phyloP scores from a whole-genome alignment of 139 green algal genomes.

The Astrephomene gubernaculifera region DNA sequence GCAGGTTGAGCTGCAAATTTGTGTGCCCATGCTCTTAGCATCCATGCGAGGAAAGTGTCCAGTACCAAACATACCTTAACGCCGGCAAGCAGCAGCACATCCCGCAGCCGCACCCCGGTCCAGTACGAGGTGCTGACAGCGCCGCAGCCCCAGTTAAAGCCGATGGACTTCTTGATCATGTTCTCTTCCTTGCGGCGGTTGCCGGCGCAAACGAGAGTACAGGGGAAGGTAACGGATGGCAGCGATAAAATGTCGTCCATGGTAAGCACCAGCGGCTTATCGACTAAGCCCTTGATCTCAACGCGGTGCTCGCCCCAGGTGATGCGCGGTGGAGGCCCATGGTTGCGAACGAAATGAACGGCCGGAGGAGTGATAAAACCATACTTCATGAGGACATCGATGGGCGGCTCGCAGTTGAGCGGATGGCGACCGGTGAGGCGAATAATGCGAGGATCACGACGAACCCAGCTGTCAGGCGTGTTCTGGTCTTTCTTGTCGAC shows the following conservation, averaged over 20 bases:
- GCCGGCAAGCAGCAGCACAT: constrained; percentile 82
- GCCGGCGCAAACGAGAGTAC: constrained; percentile 91
- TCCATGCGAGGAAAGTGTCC: neutral
- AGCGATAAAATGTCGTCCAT: constrained; percentile 93
- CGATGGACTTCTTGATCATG: constrained; percentile 98
- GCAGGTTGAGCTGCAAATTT: too few species aligned
- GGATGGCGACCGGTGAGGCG: constrained; percentile 94
- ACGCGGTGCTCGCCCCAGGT: constrained; percentile 77
- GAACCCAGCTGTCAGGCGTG: constrained; percentile 75
- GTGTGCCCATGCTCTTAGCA: too few species aligned
- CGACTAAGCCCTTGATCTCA: constrained; percentile 84
- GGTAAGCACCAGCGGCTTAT: constrained; percentile 73
- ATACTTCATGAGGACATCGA: constrained; percentile 76
- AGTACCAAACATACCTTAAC: constrained; percentile 51
- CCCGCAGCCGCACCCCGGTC: constrained; percentile 90
- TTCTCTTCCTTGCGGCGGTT: constrained; percentile 99
- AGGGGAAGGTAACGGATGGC: constrained; percentile 81
- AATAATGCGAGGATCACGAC: constrained; percentile 87
- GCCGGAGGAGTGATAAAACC: constrained; percentile 89
- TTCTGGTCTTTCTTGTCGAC: constrained; percentile 47
- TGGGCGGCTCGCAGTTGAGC: constrained; percentile 96
- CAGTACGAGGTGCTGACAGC: constrained; percentile 86
- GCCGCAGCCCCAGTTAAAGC: constrained; percentile 77
- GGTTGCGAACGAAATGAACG: constrained; percentile 89
- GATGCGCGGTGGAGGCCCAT: constrained; percentile 85